Base-by-base conservation (phyloP, 2,329 filamentous ascomycete genomes). In the Talaromyces sp. region DNA sequence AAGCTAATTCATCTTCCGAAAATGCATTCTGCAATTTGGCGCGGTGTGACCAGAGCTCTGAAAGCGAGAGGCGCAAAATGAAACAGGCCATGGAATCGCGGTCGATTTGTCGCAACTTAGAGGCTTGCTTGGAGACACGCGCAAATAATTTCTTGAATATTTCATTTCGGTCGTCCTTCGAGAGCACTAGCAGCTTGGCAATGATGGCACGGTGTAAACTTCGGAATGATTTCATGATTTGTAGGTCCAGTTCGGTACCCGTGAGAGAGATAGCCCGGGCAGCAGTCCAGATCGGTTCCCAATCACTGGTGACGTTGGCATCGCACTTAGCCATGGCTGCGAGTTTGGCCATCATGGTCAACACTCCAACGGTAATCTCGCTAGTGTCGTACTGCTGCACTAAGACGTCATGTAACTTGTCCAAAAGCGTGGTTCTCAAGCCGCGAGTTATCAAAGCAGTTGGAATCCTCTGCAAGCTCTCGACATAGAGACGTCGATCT, bases 301-400 rank as follows among this genome's bases (percentile, higher is more conserved):
- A 68, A 41, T 72, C 68, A 42, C 64, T 67, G 9, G 70, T 74
- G 20, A 75, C 42, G 16, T 58, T 55, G 6, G 71, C 71, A 32
- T 70, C 59, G 8, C 68, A 72, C 52, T 75, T 75, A 3, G 73
- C 66, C 65, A 72, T 68, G n/a, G 69, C 66, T 4, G 71, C 66
- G 41, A 75, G 49, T 30, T 70, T 74, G 0, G 72, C 70, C 70
- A 76, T 73, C 55, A 76, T 60, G 4, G 71, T 69, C 39, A 75
- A 46, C 3, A 73, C 57, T 3, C 70, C 68, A 16, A 72, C 55
- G 8, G 64, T 65, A 9, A 66, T 50, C 27, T 70, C 66, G 1
- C 64, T 48, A 16, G 57, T 45, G 49, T 51, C 64, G 43, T 65
- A 61, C 49, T 69, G 56, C 32, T 65, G 57, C n/a, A 70, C 44